Conservation (phyloP, 2,329 filamentous ascomycete species). For the Achaetomium macrosporum region DNA sequence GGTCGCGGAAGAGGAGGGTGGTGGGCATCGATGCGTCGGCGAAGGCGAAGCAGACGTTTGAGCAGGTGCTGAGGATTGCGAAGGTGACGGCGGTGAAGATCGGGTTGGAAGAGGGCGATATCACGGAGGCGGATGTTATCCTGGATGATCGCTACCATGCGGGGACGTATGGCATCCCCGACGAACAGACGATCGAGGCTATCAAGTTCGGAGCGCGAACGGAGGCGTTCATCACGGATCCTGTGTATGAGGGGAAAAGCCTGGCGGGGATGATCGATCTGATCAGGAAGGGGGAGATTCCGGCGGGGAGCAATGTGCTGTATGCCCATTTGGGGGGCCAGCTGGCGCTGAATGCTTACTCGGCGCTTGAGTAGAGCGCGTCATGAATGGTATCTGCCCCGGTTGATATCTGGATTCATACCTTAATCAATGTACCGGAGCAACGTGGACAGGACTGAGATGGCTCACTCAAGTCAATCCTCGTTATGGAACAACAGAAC, state of each 20-base stretch:
- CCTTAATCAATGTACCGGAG: no score
- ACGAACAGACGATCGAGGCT: slow-evolving; percentile 58
- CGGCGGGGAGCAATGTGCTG: slow-evolving; percentile 55
- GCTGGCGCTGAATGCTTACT: slow-evolving; percentile 63
- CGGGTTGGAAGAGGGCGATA: slow-evolving; percentile 52
- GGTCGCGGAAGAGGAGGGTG: slow-evolving; percentile 45
- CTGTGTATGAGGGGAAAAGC: slow-evolving; percentile 72
- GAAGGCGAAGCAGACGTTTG: slow-evolving; percentile 54
- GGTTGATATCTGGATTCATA: no score
- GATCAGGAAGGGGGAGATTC: slow-evolving; percentile 56
- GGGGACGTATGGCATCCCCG: slow-evolving; percentile 61
- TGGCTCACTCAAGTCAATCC: no score
- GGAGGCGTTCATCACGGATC: slow-evolving; percentile 69
- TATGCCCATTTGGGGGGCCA: slow-evolving; percentile 69
- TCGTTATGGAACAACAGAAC: no score
- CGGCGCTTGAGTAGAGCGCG: slow-evolving; percentile 29
- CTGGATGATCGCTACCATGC: slow-evolving; percentile 62
- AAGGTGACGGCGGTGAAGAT: slow-evolving; percentile 57
- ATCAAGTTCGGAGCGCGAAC: slow-evolving; percentile 63
- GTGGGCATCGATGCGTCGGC: slow-evolving; percentile 63
- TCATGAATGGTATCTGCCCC: background rate
- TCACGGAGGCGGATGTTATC: slow-evolving; percentile 56
- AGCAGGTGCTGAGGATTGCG: slow-evolving; percentile 62
- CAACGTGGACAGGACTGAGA: no score
- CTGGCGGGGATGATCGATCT: slow-evolving; percentile 66